Percentiles rank a stretch among this genome's conserved stretches.
These are phyloP conservation scores for Brettanomyces bruxellensis DNA, from an alignment of 805 yeast species.

Conservation along the genomic window DNA sequence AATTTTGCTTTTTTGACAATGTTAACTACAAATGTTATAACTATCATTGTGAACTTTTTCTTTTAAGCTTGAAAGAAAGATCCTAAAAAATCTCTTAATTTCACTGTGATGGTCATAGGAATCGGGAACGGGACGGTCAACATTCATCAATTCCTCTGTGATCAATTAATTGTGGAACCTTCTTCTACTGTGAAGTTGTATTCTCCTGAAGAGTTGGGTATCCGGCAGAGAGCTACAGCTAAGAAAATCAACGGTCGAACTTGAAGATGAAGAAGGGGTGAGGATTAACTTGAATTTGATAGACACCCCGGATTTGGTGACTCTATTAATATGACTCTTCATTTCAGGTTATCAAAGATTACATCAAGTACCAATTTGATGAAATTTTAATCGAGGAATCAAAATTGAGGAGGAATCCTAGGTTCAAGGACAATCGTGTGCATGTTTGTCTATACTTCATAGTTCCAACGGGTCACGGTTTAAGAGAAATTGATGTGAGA, in stretches of 20 bases:
- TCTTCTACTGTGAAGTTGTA: conserved; percentile 38
- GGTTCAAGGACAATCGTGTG: conserved; percentile 77
- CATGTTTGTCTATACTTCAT: conserved; percentile 75
- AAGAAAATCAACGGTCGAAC: conserved; percentile 73
- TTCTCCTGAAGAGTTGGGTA: conserved; percentile 38
- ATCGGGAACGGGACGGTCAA: conserved; percentile 84
- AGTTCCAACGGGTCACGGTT: conserved; percentile 55
- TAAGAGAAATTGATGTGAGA: conserved; percentile 63
- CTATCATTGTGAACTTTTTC: not conserved
- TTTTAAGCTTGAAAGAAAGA: conserved; percentile 53
- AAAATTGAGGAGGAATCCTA: conserved; percentile 74
- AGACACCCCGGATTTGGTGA: conserved; percentile 80
- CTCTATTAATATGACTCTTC: conserved; percentile 56
- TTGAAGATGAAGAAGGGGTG: conserved; percentile 80
- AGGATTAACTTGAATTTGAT: conserved; percentile 68
- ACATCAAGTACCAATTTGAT: conserved; percentile 73
- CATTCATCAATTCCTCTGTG: conserved; percentile 89
- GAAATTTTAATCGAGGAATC: conserved; percentile 75
- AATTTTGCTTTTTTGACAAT: not conserved
- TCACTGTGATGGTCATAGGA: conserved; percentile 85
- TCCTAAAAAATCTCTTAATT: conserved; percentile 76
- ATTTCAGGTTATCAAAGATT: conserved; percentile 66
- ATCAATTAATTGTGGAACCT: conserved; percentile 72
- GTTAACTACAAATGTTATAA: no score
- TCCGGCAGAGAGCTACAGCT: conserved; percentile 46